Conservation (phyloP, 495 filamentous ascomycete species). For the Penicillium ochrochloron region DNA sequence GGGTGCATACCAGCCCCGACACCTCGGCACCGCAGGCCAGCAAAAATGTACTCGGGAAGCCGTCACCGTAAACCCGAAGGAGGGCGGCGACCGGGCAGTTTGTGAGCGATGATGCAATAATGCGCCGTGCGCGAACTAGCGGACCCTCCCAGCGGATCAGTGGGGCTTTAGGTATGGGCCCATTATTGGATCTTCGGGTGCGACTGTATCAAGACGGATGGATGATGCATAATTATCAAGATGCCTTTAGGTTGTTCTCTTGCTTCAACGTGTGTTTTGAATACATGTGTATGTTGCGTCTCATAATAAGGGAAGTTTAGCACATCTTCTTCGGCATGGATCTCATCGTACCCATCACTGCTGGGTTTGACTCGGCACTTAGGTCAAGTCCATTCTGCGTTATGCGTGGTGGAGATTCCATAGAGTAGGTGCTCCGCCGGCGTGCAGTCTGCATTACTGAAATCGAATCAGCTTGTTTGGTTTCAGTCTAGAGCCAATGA, state of each 20-base stretch:
- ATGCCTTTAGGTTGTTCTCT: neutral
- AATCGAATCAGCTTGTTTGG: too few species aligned
- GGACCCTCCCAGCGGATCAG: conserved; percentile 9
- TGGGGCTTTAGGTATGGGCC: neutral
- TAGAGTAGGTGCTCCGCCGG: too few species aligned
- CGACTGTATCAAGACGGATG: neutral
- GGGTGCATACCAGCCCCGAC: neutral
- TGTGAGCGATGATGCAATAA: neutral
- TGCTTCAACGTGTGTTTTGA: neutral
- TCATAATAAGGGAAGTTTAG: too few species aligned
- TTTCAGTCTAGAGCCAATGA: too few species aligned
- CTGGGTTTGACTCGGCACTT: too few species aligned
- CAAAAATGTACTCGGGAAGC: conserved; percentile 25
- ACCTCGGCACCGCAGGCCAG: neutral
- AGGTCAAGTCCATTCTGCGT: too few species aligned
- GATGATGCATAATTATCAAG: too few species aligned
- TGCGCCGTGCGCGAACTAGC: conserved; percentile 7
- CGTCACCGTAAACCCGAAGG: conserved; percentile 16
- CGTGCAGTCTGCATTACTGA: too few species aligned
- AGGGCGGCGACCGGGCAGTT: neutral
- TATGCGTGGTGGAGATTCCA: too few species aligned
- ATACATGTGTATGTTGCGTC: too few species aligned
- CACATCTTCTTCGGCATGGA: too few species aligned
- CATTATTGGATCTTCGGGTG: neutral
- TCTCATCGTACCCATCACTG: too few species aligned